Base-by-base conservation (phyloP, 805 yeast species). In the Yamadazyma paraphyllophila region DNA sequence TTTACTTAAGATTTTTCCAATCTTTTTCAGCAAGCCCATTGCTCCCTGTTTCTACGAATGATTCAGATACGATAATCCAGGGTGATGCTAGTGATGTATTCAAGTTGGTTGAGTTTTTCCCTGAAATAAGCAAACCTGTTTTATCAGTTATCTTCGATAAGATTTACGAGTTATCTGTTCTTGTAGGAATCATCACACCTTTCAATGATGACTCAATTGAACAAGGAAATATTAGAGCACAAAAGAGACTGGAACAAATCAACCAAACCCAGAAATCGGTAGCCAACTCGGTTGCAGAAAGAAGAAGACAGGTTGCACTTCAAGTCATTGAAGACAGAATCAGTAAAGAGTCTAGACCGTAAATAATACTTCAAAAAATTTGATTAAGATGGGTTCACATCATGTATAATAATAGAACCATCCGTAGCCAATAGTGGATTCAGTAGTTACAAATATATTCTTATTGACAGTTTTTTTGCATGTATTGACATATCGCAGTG, bases 11-110 rank as follows among this genome's bases (percentile, higher is more conserved):
- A 53, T 91, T 88, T 63, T 82, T 68, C 68, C 94, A 89, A 57
- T 58, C 76, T 12, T 74, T 78, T 38, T 65, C 70, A n/a, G 61
- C 69, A 16, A 85, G 80, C 45, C 82, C 80, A 36, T 61, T 73
- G n/a, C 66, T 83, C 48, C 83, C 86, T 11, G 55, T 69, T 25
- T 62, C 73, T 8, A 46, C 73, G 53, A 60, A 64, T 30, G 49
- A 52, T 10, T 27, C 61, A 4, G 53, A 60, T 45, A 43, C 59
- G 15, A 60, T 73, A 17, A 66, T 82, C 9, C 63, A 77, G 24
- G 97, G 97, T 32, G 97, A 90, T 62, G 96, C 97, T 0, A 83
- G 94, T 0, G 97, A 91, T 54, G 85, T 92, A 1, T 91, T 91
- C 70, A 82, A 87, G 45, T 74, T 91, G 50, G 82, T 83, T 27